Conservation (phyloP, 2,329 filamentous ascomycete genomes). For the Aspergillus brunneoviolaceus region DNA sequence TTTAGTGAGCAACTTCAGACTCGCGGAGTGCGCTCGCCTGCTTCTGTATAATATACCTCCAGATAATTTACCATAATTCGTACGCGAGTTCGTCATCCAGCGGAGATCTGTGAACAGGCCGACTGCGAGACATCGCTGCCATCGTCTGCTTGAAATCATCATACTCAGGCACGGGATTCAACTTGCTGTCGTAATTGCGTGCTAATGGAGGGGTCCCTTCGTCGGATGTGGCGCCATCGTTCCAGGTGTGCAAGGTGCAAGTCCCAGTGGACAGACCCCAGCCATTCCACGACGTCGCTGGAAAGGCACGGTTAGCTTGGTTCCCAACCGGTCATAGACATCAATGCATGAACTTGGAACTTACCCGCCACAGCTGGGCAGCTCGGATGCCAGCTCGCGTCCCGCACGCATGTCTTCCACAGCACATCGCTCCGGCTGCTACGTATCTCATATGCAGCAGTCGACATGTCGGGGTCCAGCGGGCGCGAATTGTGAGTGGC, state of each 20-base stretch:
- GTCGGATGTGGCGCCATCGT: conserved; percentile 63
- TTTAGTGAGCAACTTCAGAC: not conserved
- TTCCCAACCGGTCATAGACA: not conserved
- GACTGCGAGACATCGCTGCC: conserved; percentile 14
- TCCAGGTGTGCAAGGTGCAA: conserved; percentile 75
- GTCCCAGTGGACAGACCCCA: conserved; percentile 71
- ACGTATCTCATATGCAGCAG: conserved; percentile 57
- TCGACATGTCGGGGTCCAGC: conserved; percentile 51
- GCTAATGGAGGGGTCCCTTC: conserved; percentile 63
- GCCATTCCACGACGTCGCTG: conserved; percentile 81
- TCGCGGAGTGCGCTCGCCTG: not conserved
- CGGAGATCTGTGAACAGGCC: conserved; percentile 13
- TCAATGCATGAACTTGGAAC: conserved; percentile 38
- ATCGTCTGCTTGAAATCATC: conserved; percentile 34
- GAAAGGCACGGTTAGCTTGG: conserved; percentile 3
- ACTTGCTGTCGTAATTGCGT: conserved; percentile 59
- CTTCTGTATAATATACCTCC: not conserved
- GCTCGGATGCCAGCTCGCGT: conserved; percentile 87
- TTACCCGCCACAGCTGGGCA: conserved; percentile 73
- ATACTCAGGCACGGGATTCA: conserved; percentile 51
- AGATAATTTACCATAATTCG: conserved; percentile 6
- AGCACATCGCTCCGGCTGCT: conserved; percentile 51
- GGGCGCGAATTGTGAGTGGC: conserved; percentile 66
- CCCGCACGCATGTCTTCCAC: conserved; percentile 79
- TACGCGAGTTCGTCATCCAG: conserved; percentile 6